These are phyloP conservation scores for Serendipita indica DNA, from an alignment of 768 basidiomycete species.

Conservation along the genomic window DNA sequence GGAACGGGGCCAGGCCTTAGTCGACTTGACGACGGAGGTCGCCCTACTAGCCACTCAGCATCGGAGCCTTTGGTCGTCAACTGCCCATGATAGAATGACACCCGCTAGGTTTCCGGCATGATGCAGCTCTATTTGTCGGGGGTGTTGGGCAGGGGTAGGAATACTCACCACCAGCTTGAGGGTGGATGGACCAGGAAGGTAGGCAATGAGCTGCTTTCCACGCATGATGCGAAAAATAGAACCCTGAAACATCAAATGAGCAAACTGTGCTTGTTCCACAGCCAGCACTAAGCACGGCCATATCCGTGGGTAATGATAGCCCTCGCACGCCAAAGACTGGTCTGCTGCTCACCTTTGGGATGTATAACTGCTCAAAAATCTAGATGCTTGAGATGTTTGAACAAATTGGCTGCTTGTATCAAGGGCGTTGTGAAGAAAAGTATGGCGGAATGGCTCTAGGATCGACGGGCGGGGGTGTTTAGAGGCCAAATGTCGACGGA, in stretches of 20 bases:
- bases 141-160: neutral
- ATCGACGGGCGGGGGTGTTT: no score
- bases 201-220: neutral
- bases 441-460: neutral
- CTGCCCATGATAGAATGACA: neutral
- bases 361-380: neutral
- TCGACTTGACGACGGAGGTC: neutral
- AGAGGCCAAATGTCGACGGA: neutral
- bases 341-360: neutral
- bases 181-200: neutral
- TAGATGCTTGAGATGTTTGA: neutral
- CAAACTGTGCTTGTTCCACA: neutral
- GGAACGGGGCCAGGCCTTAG: neutral
- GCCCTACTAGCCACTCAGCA: neutral
- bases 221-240: neutral
- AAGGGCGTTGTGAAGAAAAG: neutral
- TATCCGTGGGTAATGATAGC: no score
- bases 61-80: neutral
- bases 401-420: neutral
- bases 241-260: neutral
- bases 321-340: no score
- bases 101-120: neutral
- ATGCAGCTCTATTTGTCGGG: neutral
- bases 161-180: neutral
- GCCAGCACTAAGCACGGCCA: no score